phyloP scores from a whole-genome alignment of 2,329 filamentous ascomycete genomes.

The Truncatella angustata region DNA sequence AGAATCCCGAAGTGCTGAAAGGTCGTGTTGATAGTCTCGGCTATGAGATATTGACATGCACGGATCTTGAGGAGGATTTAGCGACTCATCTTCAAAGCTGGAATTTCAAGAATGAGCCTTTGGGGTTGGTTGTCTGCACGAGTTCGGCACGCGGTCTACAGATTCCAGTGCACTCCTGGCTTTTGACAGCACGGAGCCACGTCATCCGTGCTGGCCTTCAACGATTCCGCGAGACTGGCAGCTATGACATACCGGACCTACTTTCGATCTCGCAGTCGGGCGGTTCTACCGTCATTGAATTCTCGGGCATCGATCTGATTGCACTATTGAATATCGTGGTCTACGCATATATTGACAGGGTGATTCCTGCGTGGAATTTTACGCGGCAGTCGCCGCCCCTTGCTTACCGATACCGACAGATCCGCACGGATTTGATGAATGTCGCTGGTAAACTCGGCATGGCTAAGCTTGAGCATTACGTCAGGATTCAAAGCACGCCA shows the following conservation, averaged over 20 bases:
- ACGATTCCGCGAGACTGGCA: constrained; percentile 52
- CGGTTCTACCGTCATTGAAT: constrained; percentile 57
- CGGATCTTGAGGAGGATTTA: constrained; percentile 66
- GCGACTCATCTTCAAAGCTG: constrained; percentile 43
- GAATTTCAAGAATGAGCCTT: constrained; percentile 36
- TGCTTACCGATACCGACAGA: constrained; percentile 73
- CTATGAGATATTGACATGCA: constrained; percentile 56
- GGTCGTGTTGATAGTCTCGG: constrained; percentile 51
- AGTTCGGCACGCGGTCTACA: constrained; percentile 65
- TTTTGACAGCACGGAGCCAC: constrained; percentile 72
- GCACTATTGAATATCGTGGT: constrained; percentile 76
- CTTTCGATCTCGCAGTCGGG: constrained; percentile 53
- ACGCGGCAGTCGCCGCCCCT: constrained; percentile 63
- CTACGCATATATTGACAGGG: constrained; percentile 76
- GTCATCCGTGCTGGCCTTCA: constrained; percentile 63
- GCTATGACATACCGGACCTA: constrained; percentile 57
- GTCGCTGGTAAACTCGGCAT: constrained; percentile 72
- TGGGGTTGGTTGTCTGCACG: constrained; percentile 47
- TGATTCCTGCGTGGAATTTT: constrained; percentile 86
- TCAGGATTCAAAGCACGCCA: constrained; percentile 69
- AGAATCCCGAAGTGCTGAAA: constrained; percentile 42
- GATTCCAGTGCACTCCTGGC: constrained; percentile 81
- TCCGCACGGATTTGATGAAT: constrained; percentile 85
- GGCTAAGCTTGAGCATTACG: constrained; percentile 70
- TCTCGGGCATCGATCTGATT: constrained; percentile 72